phyloP scores from a whole-genome alignment of 208 protist genomes.

The Porcisia hertigi region DNA sequence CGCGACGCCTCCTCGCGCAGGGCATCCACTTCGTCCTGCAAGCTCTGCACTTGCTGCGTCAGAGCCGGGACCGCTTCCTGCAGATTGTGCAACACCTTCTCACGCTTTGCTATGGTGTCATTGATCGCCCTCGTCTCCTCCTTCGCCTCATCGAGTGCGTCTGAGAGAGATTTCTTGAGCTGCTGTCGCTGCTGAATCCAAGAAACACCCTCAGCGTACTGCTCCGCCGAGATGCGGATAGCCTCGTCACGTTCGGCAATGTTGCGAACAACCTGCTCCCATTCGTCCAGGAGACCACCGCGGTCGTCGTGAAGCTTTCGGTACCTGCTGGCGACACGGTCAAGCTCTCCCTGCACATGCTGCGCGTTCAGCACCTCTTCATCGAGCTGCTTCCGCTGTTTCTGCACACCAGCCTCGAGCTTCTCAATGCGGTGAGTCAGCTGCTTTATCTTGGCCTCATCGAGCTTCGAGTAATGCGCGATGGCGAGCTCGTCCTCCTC shows the following conservation, averaged over 20 bases:
- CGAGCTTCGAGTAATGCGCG: conserved; percentile 87
- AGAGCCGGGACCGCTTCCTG: conserved; percentile 44
- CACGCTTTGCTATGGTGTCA: conserved; percentile 55
- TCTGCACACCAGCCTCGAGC: conserved; percentile 55
- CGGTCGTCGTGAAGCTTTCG: conserved; percentile 85
- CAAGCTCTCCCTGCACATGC: conserved; percentile 89
- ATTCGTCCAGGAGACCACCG: conserved; percentile 87
- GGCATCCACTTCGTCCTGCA: conserved; percentile 84
- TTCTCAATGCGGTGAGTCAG: conserved; percentile 84
- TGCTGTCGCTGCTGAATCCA: conserved; percentile 73
- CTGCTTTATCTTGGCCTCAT: conserved; percentile 87
- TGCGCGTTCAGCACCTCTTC: conserved; percentile 86
- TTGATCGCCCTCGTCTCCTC: conserved; percentile 54
- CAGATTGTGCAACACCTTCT: conserved; percentile 51
- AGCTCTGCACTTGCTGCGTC: conserved; percentile 47
- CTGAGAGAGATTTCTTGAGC: conserved; percentile 36
- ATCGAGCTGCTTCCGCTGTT: conserved; percentile 58
- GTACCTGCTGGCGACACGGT: conserved; percentile 93
- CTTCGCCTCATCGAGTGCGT: conserved; percentile 37
- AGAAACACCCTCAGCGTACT: conserved; percentile 71
- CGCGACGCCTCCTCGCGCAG: conserved; percentile 64
- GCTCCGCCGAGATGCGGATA: conserved; percentile 74
- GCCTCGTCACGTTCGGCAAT: conserved; percentile 89
- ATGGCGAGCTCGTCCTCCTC: conserved; percentile 93
- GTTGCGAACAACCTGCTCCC: conserved; percentile 84